Conservation (phyloP, 2,329 filamentous ascomycete species). For the Nemania sp. region DNA sequence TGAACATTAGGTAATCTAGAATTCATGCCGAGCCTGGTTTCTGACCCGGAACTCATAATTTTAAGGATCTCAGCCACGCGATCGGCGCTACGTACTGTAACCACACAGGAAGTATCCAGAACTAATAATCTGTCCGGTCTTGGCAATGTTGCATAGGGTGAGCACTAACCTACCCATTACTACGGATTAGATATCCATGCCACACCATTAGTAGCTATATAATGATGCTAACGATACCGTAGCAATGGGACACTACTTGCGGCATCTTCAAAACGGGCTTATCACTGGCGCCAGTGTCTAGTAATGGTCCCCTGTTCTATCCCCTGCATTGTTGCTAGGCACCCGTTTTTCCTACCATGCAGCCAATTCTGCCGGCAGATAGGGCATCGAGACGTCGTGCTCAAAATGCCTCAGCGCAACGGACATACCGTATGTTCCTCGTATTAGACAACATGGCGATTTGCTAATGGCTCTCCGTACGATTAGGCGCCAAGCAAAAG, state of each 20-base stretch:
- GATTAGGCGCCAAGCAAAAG: constrained; percentile 31
- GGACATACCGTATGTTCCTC: constrained; percentile 12
- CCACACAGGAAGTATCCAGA: no score
- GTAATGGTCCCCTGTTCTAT: background rate
- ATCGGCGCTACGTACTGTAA: background rate
- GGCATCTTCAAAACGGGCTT: no score
- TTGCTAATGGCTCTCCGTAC: background rate
- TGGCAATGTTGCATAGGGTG: constrained; percentile 6
- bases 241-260: no score
- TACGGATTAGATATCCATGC: no score
- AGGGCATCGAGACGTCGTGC: constrained; percentile 12
- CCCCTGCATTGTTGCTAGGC: background rate
- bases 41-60: background rate
- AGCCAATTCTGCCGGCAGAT: background rate
- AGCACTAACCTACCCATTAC: background rate
- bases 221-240: no score
- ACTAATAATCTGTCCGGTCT: background rate
- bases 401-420: constrained; percentile 26
- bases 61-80: constrained; percentile 13
- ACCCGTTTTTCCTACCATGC: background rate
- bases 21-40: background rate
- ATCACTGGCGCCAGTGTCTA: no score
- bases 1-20: background rate
- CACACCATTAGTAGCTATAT: no score
- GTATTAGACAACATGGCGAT: background rate